These are phyloP conservation scores for Boechera stricta DNA, from an alignment of 345 rosid species.

Conservation along the genomic window DNA sequence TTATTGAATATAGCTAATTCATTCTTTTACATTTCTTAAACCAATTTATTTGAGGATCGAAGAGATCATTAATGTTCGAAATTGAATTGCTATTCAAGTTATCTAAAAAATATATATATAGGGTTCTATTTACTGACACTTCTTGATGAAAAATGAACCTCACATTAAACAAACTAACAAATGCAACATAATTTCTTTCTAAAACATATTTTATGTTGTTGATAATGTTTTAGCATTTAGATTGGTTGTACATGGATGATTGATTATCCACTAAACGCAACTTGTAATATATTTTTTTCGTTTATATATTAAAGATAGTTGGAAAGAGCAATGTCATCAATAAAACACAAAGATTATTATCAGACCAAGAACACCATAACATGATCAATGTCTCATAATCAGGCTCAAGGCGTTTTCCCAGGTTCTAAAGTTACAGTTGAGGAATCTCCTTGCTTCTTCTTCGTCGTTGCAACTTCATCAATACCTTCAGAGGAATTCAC, in stretches of 20 bases:
- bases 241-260: no score
- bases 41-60: background rate
- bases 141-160: no score
- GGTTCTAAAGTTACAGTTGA: conserved; percentile 13
- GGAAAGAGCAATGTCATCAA: background rate
- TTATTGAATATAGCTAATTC: background rate
- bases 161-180: no score
- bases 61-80: no score
- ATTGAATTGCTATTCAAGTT: no score
- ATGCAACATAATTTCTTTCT: no score
- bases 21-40: background rate
- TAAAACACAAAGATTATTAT: background rate
- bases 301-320: background rate
- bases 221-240: no score
- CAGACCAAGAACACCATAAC: conserved; percentile 4
- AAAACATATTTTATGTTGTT: no score
- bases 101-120: no score
- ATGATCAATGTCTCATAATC: conserved; percentile 17
- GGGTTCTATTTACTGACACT: no score
- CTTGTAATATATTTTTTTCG: background rate
- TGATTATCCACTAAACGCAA: background rate
- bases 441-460: conserved; percentile 39
- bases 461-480: conserved; percentile 47
- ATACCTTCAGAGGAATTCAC: conserved; percentile 50
- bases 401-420: conserved; percentile 32